A percentile compares a stretch with the other conserved stretches of the same genome.
Conservation (phyloP, 768 basidiomycete species). For the Tulasnella sp. region DNA sequence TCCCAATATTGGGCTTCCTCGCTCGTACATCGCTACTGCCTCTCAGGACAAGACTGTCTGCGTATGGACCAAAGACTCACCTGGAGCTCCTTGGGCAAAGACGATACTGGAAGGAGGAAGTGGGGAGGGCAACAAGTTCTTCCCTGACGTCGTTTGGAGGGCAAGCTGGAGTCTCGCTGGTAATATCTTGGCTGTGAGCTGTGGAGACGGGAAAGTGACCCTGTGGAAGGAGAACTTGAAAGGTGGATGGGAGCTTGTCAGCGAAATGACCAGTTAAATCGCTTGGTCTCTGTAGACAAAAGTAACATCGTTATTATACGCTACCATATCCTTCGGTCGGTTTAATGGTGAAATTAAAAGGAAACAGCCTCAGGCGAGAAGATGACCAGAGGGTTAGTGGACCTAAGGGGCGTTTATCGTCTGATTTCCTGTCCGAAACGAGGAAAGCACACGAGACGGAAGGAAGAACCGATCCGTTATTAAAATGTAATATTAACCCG, state of each 20-base stretch:
- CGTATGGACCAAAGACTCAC: conserved; percentile 85
- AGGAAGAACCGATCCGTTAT: background rate
- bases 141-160: conserved; percentile 98
- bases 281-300: background rate
- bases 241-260: conserved; percentile 95
- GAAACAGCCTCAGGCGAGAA: background rate
- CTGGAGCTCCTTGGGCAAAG: conserved; percentile 71
- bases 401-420: no score
- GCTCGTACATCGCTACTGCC: conserved; percentile 93
- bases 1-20: conserved; percentile 90
- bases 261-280: conserved; percentile 79
- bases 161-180: conserved; percentile 97
- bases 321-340: background rate
- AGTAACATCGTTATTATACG: background rate
- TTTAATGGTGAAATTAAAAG: background rate
- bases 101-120: conserved; percentile 60
- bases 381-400: background rate
- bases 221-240: conserved; percentile 97
- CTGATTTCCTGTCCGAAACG: background rate
- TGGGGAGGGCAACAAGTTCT: conserved; percentile 61
- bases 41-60: conserved; percentile 90
- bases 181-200: conserved; percentile 92
- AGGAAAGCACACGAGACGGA: background rate
- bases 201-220: conserved; percentile 96
- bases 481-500: background rate